phyloP scores from a whole-genome alignment of 192 early-diverging fungal genomes.

The Geranomyces variabilis region DNA sequence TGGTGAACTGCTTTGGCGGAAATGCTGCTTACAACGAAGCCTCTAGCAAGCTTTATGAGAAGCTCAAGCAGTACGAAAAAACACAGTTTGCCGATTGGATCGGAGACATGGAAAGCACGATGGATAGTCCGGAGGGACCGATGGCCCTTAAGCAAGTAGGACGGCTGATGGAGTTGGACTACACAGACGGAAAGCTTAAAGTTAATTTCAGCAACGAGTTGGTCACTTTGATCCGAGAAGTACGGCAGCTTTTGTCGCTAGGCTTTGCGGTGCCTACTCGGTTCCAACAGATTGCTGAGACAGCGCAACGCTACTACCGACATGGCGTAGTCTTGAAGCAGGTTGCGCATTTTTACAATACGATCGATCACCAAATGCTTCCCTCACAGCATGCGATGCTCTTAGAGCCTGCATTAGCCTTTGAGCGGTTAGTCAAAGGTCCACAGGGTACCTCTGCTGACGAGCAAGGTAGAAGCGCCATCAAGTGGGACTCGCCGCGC shows the following conservation, averaged over 20 bases:
- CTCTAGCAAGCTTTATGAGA: constrained; percentile 40
- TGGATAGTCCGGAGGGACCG: constrained; percentile 31
- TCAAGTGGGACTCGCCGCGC: constrained; percentile 45
- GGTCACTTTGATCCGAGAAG: constrained; percentile 52
- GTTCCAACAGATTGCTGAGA: constrained; percentile 49
- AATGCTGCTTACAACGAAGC: constrained; percentile 34
- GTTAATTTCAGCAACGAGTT: constrained; percentile 58
- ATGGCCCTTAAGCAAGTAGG: constrained; percentile 34
- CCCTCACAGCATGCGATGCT: constrained; percentile 60
- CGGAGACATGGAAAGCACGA: constrained; percentile 30
- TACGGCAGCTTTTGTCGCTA: constrained; percentile 53
- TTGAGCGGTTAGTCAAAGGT: constrained; percentile 56
- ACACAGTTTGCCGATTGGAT: constrained; percentile 52
- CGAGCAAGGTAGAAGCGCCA: background rate
- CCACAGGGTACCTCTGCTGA: constrained; percentile 30
- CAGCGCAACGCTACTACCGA: constrained; percentile 52
- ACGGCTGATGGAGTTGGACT: constrained; percentile 56
- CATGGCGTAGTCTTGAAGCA: constrained; percentile 60
- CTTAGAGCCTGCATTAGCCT: constrained; percentile 52
- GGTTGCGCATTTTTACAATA: constrained; percentile 67
- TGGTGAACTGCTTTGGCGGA: constrained; percentile 35
- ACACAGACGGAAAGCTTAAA: constrained; percentile 45
- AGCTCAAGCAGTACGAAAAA: constrained; percentile 44
- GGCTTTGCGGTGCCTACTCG: constrained; percentile 53
- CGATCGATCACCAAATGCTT: constrained; percentile 65